phyloP scores from a whole-genome alignment of 306 rosid species.

The Lathyrus sativus region DNA sequence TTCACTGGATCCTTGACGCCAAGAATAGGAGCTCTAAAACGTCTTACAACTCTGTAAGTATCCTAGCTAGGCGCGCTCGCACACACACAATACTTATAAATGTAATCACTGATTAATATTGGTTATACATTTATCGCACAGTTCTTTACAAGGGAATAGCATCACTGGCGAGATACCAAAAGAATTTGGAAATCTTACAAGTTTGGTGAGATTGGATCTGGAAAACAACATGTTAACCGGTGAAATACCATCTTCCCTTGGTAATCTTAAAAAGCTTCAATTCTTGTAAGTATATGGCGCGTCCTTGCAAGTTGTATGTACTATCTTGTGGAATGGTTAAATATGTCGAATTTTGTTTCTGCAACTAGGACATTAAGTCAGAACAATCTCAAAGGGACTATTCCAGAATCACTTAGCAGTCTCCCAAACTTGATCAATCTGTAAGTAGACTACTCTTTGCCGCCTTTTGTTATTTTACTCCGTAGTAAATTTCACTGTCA shows the following conservation, averaged over 20 bases:
- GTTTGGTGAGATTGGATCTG: constrained; percentile 69
- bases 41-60: constrained; percentile 60
- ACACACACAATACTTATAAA: neutral
- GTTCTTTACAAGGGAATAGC: constrained; percentile 75
- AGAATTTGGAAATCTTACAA: constrained; percentile 72
- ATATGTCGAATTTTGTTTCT: constrained; percentile 33
- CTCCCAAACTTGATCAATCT: constrained; percentile 59
- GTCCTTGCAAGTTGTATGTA: too few species aligned
- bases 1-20: constrained; percentile 77
- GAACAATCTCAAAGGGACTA: constrained; percentile 68
- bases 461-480: constrained; percentile 2
- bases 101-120: constrained; percentile 1
- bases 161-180: constrained; percentile 74
- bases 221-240: constrained; percentile 70
- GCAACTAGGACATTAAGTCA: constrained; percentile 73
- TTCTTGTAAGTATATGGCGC: constrained; percentile 65
- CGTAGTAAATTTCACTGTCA: constrained; percentile 19
- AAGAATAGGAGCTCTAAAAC: constrained; percentile 62
- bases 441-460: constrained; percentile 53
- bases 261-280: constrained; percentile 70
- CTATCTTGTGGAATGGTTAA: constrained; percentile 23
- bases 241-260: constrained; percentile 77
- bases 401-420: constrained; percentile 74
- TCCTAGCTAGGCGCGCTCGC: neutral
- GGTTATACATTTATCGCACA: constrained; percentile 39